These are phyloP conservation scores for Phytophthora tubulina DNA, from an alignment of 352 stramenopile genomes.

Conservation along the genomic window DNA sequence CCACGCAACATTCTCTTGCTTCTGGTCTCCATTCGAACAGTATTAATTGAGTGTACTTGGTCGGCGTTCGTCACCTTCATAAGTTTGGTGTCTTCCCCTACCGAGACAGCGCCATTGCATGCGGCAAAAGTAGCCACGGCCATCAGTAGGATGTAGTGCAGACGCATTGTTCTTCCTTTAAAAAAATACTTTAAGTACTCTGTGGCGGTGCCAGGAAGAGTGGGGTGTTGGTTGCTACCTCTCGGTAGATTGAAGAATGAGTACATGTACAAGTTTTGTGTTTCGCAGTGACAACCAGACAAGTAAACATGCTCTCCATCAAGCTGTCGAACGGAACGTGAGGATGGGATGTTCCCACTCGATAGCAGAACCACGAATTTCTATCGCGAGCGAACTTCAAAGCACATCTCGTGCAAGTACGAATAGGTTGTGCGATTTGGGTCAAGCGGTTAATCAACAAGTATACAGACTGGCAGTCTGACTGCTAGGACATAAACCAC, in stretches of 20 bases:
- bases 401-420: neutral
- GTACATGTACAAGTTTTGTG: neutral
- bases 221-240: neutral
- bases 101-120: conserved; percentile 2
- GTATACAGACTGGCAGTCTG: too few species aligned
- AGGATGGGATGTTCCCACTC: neutral
- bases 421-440: too few species aligned
- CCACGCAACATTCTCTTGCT: conserved; percentile 14
- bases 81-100: neutral
- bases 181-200: neutral
- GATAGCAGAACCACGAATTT: neutral
- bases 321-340: neutral
- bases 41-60: neutral
- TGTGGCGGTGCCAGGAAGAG: neutral
- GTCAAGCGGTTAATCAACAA: too few species aligned
- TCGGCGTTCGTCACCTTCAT: neutral
- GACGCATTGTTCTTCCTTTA: conserved; percentile 10
- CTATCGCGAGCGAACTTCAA: neutral
- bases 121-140: conserved; percentile 6
- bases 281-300: conserved; percentile 1
- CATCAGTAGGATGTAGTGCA: conserved; percentile 18
- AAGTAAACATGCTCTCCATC: neutral
- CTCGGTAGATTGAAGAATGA: conserved; percentile 15
- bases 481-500: too few species aligned
- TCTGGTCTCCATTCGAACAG: neutral